Base-by-base conservation (phyloP, 768 basidiomycete genomes). In the Tremella mesenterica region DNA sequence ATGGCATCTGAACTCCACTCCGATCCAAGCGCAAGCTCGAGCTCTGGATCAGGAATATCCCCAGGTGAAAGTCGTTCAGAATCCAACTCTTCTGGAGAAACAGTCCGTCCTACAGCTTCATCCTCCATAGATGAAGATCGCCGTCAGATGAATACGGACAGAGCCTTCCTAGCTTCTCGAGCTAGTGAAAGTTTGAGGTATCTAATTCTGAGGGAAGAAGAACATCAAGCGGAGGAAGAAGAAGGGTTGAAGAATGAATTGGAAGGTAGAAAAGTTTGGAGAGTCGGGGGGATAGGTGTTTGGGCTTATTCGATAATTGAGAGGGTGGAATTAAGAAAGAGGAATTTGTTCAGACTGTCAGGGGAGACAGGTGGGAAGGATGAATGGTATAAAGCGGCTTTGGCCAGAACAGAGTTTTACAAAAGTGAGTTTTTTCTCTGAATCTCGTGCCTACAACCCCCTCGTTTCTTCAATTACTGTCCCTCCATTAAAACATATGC, bases 221-320 rank as follows among this genome's bases (percentile, higher is more conserved):
- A 14, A 4, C 34, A 44, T 20, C 59, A 61, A 50, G 59, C 61
- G 3, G 36, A 34, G 23, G 53, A 61, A 4, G 47, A 61, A 48
- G 56, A 59, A 21, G 65, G 61, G 45, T 39, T 61, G 50, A 58
- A 58, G 52, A 36, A 61, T 41, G 65, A 67, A 50, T 36, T 63
- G 28, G 57, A 56, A 33, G 65, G 61, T 16, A 63, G 60, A 51
- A 48, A 58, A 52, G 56, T 67, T 1, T 67, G 65, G 65, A 47
- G 58, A 48, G 63, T 64, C 1, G 65, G 60, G 14, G 67, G 67
- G 6, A 28, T 69, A 12, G 67, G 67, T 0, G 50, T 69, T 41
- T 69, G 67, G 64, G 47, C 59, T 1, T 69, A 64, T 46, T 57
- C 50, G 29, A 43, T 56, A 13, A 60, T 64, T 45, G 33, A 38